Conservation (phyloP, 805 yeast genomes). For the Candida saitoana region DNA sequence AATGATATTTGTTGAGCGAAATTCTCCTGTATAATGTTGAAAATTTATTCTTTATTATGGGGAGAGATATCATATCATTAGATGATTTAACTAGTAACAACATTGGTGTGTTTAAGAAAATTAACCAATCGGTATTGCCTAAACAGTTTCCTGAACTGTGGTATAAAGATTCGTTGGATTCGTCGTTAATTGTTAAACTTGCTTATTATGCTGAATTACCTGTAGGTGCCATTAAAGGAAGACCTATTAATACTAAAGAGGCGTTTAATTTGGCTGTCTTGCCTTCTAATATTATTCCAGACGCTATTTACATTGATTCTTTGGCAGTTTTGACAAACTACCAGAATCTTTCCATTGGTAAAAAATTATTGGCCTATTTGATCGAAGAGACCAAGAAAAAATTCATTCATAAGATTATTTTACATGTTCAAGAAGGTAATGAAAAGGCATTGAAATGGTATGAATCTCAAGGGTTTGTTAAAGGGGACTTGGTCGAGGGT, state of each 20-base stretch:
- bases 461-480: constrained; percentile 43
- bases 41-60: constrained; percentile 7
- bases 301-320: constrained; percentile 59
- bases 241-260: constrained; percentile 37
- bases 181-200: constrained; percentile 48
- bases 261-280: constrained; percentile 19
- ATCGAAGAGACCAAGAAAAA: constrained; percentile 52
- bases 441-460: constrained; percentile 48
- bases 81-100: constrained; percentile 62
- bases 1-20: no score
- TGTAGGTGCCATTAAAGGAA: constrained; percentile 71
- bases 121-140: constrained; percentile 53
- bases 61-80: constrained; percentile 44
- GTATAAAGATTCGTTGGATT: constrained; percentile 44
- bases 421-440: constrained; percentile 51
- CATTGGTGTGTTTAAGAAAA: constrained; percentile 53
- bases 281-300: constrained; percentile 36
- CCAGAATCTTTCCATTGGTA: constrained; percentile 59
- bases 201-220: constrained; percentile 74
- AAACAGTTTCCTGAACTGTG: constrained; percentile 47
- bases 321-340: constrained; percentile 67
- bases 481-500: constrained; percentile 32
- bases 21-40: no score
- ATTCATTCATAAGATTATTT: constrained; percentile 49
- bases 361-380: constrained; percentile 51